Percentiles rank a stretch among this genome's conserved stretches.
phyloP scores from a whole-genome alignment of 345 rosid species.

The Linum usitatissimum region DNA sequence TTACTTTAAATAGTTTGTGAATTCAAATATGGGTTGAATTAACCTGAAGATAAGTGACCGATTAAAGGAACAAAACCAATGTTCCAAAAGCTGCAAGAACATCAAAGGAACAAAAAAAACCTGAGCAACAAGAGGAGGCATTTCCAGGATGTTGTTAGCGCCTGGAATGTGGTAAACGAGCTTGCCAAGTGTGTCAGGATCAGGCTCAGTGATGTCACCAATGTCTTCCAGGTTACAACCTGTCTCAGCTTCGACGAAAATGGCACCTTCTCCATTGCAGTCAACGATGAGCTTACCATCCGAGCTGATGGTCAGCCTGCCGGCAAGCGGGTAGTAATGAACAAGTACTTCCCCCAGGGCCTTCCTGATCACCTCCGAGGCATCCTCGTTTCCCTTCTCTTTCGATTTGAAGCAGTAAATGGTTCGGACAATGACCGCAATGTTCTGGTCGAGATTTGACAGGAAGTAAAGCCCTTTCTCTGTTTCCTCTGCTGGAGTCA shows the following conservation, averaged over 20 bases:
- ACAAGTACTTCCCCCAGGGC: slow-evolving; percentile 71
- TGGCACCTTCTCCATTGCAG: slow-evolving; percentile 7
- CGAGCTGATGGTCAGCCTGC: slow-evolving; percentile 25
- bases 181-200: neutral
- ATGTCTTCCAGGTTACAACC: neutral
- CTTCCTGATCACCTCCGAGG: slow-evolving; percentile 49
- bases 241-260: neutral
- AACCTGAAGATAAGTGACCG: too few species aligned
- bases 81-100: neutral
- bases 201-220: neutral
- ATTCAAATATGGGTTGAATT: too few species aligned
- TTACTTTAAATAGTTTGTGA: too few species aligned
- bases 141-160: slow-evolving; percentile 73
- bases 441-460: slow-evolving; percentile 88
- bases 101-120: slow-evolving; percentile 21
- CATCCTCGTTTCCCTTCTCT: slow-evolving; percentile 46
- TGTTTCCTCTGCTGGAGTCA: slow-evolving; percentile 59
- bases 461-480: slow-evolving; percentile 68
- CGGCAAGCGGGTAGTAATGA: slow-evolving; percentile 75
- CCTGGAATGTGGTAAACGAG: slow-evolving; percentile 14
- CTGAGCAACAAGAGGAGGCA: slow-evolving; percentile 92
- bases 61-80: neutral
- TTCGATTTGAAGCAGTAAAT: slow-evolving; percentile 72
- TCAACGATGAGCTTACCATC: slow-evolving; percentile 15
- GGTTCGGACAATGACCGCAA: slow-evolving; percentile 66